These are phyloP conservation scores for Madurella fahalii DNA, from an alignment of 2,329 filamentous ascomycete species.

Conservation along the genomic window DNA sequence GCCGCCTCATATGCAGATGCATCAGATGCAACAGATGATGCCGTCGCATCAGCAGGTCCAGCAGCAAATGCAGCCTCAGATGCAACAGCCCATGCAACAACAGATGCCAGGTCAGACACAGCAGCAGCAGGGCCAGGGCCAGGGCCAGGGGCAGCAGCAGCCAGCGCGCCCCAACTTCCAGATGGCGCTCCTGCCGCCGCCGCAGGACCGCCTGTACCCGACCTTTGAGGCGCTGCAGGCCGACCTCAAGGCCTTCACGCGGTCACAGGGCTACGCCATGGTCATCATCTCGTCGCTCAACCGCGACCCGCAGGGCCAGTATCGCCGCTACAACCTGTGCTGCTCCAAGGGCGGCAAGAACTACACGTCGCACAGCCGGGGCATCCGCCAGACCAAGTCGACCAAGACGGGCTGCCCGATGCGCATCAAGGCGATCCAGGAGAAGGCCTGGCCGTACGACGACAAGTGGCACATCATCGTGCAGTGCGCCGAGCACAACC, in stretches of 20 bases:
- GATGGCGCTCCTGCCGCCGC: conserved; percentile 28
- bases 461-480: conserved; percentile 30
- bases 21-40: background rate
- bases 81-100: conserved; percentile 1
- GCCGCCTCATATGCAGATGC: conserved; percentile 4
- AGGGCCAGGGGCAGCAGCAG: conserved; percentile 2
- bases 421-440: conserved; percentile 29
- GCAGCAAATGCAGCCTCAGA: conserved; percentile 1
- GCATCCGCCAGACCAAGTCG: conserved; percentile 24
- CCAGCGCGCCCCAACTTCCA: conserved; percentile 24
- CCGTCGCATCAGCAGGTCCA: background rate
- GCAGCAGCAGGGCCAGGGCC: background rate
- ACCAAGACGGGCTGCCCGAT: conserved; percentile 30
- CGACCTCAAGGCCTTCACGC: conserved; percentile 27
- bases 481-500: conserved; percentile 29
- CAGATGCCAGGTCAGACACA: background rate
- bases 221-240: conserved; percentile 23
- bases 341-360: conserved; percentile 29
- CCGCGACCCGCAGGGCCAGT: conserved; percentile 26
- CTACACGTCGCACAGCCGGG: conserved; percentile 26
- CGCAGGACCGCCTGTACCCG: conserved; percentile 28
- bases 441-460: conserved; percentile 28
- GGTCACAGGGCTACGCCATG: conserved; percentile 27
- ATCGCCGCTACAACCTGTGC: conserved; percentile 30
- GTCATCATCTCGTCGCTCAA: conserved; percentile 28